Evolutionary conservation across 352 stramenopile genomes (phyloP).

Genomic region (Phytophthora melonis): DNA sequence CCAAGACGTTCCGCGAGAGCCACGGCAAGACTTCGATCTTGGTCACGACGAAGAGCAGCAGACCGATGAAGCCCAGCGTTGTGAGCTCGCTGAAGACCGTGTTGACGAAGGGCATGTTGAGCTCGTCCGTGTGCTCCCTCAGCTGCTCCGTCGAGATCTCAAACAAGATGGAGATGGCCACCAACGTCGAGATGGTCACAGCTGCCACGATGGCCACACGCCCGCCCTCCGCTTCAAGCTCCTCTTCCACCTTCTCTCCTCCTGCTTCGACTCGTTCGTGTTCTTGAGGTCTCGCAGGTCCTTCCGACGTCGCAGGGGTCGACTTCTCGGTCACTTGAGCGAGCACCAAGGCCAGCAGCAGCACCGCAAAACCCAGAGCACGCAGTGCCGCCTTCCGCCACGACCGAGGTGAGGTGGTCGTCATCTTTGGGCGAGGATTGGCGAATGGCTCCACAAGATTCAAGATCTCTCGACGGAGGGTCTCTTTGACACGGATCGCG

Average conservation of each 20-base stretch:
- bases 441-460: conserved; percentile 18
- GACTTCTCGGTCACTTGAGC: conserved; percentile 36
- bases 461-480: background rate
- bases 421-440: conserved; percentile 19
- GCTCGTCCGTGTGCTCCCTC: conserved; percentile 64
- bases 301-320: conserved; percentile 5
- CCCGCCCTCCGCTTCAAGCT: conserved; percentile 16
- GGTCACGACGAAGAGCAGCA: conserved; percentile 70
- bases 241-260: conserved; percentile 17
- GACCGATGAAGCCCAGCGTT: conserved; percentile 77
- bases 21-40: conserved; percentile 67
- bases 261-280: conserved; percentile 2
- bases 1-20: conserved; percentile 54
- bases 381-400: conserved; percentile 15
- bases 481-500: conserved; percentile 20
- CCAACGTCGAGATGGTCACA: conserved; percentile 66
- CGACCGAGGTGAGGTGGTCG: conserved; percentile 5
- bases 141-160: conserved; percentile 56
- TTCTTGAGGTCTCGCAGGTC: conserved; percentile 1
- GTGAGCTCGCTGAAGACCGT: conserved; percentile 75
- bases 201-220: conserved; percentile 53
- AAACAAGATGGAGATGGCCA: conserved; percentile 74
- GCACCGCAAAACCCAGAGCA: conserved; percentile 14
- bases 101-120: conserved; percentile 81
- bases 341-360: conserved; percentile 33